Conservation (phyloP, 1,284 basidiomycete species). For the Fomitopsis pinicola region DNA sequence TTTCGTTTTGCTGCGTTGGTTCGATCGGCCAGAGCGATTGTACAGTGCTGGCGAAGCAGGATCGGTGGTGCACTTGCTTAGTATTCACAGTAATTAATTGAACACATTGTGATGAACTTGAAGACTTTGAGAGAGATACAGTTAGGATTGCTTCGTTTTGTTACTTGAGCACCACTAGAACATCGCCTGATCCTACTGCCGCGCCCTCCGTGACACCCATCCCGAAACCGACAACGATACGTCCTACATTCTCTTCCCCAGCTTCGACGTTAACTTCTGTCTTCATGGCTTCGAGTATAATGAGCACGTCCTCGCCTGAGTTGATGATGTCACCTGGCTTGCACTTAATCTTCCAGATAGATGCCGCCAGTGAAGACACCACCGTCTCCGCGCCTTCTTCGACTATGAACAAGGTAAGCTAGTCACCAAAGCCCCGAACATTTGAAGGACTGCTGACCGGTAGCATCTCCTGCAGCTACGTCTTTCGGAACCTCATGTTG, state of each 20-base stretch:
- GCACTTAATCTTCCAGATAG: slow-evolving; percentile 55
- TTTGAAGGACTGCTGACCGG: not conserved
- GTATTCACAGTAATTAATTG: no score
- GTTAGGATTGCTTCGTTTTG: not conserved
- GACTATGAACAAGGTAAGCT: not conserved
- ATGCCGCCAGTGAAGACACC: slow-evolving; percentile 45
- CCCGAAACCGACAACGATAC: slow-evolving; percentile 36
- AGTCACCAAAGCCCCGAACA: no score
- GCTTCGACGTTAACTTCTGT: slow-evolving; percentile 53
- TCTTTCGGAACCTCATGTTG: not conserved
- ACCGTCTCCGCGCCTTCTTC: not conserved
- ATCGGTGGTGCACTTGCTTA: no score
- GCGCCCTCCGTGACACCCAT: slow-evolving; percentile 38
- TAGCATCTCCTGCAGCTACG: not conserved
- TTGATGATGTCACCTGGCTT: slow-evolving; percentile 40
- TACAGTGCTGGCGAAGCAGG: no score
- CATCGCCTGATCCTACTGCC: slow-evolving; percentile 40
- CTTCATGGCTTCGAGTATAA: slow-evolving; percentile 74
- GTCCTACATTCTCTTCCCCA: slow-evolving; percentile 42
- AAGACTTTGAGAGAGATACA: not conserved
- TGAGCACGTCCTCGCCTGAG: slow-evolving; percentile 43
- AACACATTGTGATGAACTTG: no score
- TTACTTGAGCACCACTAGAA: slow-evolving; percentile 33
- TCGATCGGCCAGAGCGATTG: no score
- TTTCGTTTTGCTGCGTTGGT: no score